Conservation (phyloP, 2,329 filamentous ascomycete genomes). For the Colletotrichum tanaceti region DNA sequence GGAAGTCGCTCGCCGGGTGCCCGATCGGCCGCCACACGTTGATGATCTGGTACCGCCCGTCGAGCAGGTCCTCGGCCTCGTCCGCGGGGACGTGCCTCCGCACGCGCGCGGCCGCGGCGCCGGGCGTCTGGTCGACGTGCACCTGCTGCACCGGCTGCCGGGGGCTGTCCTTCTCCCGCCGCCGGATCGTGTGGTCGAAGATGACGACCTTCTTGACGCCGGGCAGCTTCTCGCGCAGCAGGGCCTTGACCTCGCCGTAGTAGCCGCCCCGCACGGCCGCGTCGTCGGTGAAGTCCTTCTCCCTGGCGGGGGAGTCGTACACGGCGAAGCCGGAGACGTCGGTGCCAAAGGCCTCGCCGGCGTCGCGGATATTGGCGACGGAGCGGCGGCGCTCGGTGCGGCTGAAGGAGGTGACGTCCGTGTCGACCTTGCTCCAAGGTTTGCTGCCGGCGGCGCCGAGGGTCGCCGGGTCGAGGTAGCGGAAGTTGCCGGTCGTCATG, state of each 20-base stretch:
- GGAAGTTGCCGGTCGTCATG: conserved; percentile 70
- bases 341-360: conserved; percentile 62
- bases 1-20: conserved; percentile 70
- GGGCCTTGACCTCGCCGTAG: conserved; percentile 70
- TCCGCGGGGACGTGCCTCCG: conserved; percentile 66
- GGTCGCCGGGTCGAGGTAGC: conserved; percentile 68
- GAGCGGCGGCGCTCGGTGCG: conserved; percentile 57
- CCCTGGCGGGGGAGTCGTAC: conserved; percentile 61
- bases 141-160: conserved; percentile 76
- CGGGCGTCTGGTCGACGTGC: conserved; percentile 78
- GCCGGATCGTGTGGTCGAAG: conserved; percentile 79
- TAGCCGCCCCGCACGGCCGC: conserved; percentile 65
- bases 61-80: conserved; percentile 67
- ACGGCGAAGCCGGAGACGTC: conserved; percentile 71
- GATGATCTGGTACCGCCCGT: conserved; percentile 72
- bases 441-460: conserved; percentile 55
- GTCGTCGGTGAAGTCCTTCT: conserved; percentile 68
- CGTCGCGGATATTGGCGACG: conserved; percentile 67
- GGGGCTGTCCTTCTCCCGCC: conserved; percentile 63
- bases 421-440: conserved; percentile 75
- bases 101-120: conserved; percentile 70
- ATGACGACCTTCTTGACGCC: conserved; percentile 72
- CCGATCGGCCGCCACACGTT: conserved; percentile 78
- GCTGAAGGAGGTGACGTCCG: conserved; percentile 64
- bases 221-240: conserved; percentile 66